Base-by-base conservation (phyloP, 2,329 filamentous ascomycete species). In the Alternaria conjuncta region DNA sequence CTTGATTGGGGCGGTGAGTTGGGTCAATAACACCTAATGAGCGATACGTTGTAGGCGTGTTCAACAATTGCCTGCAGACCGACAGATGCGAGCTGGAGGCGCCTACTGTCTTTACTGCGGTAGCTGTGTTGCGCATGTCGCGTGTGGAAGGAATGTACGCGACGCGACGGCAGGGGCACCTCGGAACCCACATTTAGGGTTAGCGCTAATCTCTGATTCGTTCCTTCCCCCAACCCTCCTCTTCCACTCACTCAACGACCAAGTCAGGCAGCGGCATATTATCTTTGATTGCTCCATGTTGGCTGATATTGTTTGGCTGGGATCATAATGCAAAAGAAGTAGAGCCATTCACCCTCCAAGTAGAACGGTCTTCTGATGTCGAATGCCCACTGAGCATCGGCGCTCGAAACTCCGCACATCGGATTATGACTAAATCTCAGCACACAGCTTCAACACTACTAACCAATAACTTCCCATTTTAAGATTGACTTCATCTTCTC, bases 361-460 rank as follows among this genome's bases (percentile, higher is more conserved):
- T 11, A 44, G 23, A 44, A 44, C 36, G 18, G 13, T 15, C 36
- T 20, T 12, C 8, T 7, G n/a, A 25, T 26, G 18, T 28, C 28
- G 20, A 21, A 46, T 45, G 25, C 10, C 25, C 25, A 45, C 8
- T 43, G 51, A 57, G 41, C 51, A 54, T 60, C 61, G 61, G 61
- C 36, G 36, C 57, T 63, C 59, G 7, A 32, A 49, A 28, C 55
- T 63, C 61, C 61, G 61, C 51, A 63, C 36, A 63, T 57, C 61
- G 45, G 56, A 51, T 51, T 41, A 36, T 45, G 45, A 63, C 32
- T 18, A 45, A 44, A 53, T 50, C 28, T 12, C 49, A 53, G 20
- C 49, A 53, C 49, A 53, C 13, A 18, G 13, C 49, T 36, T 30
- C 49, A 20, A 26, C 28, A 46, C 25, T 15, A n/a, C 44, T 18